phyloP scores from a whole-genome alignment of 169 alveolate species.

The Cryptosporidium viatorum region DNA sequence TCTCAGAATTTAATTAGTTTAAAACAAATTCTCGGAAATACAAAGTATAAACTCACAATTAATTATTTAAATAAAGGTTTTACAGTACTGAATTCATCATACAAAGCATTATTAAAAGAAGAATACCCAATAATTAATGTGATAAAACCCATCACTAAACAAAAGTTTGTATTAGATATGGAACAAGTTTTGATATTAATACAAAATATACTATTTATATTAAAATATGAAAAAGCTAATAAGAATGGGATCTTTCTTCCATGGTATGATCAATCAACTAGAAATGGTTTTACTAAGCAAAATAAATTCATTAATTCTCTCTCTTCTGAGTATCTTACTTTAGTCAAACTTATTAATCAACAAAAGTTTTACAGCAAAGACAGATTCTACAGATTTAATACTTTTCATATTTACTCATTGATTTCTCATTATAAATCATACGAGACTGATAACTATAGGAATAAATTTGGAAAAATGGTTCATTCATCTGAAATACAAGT shows the following conservation, averaged over 20 bases:
- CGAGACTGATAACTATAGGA: not conserved
- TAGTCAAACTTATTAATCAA: constrained; percentile 4
- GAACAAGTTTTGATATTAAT: constrained; percentile 30
- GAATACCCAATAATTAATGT: not conserved
- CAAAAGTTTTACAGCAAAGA: constrained; percentile 29
- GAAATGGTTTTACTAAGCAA: constrained; percentile 9
- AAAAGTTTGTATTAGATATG: constrained; percentile 20
- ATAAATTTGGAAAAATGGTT: not conserved
- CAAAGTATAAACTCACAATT: not conserved
- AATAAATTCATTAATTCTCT: not conserved
- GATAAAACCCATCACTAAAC: constrained; percentile 2
- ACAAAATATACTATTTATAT: constrained; percentile 18
- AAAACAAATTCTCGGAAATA: not conserved
- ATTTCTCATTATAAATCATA: constrained; percentile 52
- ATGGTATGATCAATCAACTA: constrained; percentile 25
- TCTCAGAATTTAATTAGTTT: constrained; percentile 16
- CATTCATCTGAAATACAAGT: not conserved
- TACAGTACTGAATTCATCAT: not conserved
- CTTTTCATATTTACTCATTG: constrained; percentile 17
- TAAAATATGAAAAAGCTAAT: constrained; percentile 2
- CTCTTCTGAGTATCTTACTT: not conserved
- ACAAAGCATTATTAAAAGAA: not conserved
- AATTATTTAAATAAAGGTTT: not conserved
- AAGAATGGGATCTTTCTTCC: constrained; percentile 22
- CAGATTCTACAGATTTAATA: constrained; percentile 35